phyloP scores from a whole-genome alignment of 177 flowering plant species.

The Vitis hybrid region DNA sequence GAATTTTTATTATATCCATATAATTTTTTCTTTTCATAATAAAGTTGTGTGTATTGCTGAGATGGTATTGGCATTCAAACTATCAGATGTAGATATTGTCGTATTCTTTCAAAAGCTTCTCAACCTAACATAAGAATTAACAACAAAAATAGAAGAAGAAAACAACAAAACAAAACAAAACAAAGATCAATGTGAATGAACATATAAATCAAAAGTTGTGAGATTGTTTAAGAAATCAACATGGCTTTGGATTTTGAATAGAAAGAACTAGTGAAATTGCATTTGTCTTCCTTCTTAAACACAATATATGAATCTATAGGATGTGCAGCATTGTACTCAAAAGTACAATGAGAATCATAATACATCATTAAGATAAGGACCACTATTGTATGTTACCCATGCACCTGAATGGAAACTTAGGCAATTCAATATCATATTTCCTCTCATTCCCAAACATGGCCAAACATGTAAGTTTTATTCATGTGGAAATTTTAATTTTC shows the following conservation, averaged over 20 bases:
- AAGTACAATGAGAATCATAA: slow-evolving; percentile 13
- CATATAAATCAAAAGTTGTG: too few relatives aligned
- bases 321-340: slow-evolving; percentile 16
- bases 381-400: too few relatives aligned
- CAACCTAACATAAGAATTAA: not conserved
- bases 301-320: slow-evolving; percentile 9
- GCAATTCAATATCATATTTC: too few relatives aligned
- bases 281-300: not conserved
- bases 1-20: not conserved
- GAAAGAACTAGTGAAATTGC: too few relatives aligned
- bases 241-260: too few relatives aligned
- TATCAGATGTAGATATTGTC: not conserved
- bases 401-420: not conserved
- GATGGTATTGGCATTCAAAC: not conserved
- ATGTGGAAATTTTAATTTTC: too few relatives aligned
- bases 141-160: too few relatives aligned
- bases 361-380: slow-evolving; percentile 5
- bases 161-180: too few relatives aligned
- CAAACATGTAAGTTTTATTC: too few relatives aligned
- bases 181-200: too few relatives aligned
- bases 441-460: too few relatives aligned
- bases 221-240: too few relatives aligned
- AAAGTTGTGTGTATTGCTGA: not conserved
- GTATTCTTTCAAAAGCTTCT: not conserved
- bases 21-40: not conserved